Percentiles rank a stretch among this genome's conserved stretches.
phyloP scores from a whole-genome alignment of 2,329 filamentous ascomycete species.

The Fonsecaea nubica region DNA sequence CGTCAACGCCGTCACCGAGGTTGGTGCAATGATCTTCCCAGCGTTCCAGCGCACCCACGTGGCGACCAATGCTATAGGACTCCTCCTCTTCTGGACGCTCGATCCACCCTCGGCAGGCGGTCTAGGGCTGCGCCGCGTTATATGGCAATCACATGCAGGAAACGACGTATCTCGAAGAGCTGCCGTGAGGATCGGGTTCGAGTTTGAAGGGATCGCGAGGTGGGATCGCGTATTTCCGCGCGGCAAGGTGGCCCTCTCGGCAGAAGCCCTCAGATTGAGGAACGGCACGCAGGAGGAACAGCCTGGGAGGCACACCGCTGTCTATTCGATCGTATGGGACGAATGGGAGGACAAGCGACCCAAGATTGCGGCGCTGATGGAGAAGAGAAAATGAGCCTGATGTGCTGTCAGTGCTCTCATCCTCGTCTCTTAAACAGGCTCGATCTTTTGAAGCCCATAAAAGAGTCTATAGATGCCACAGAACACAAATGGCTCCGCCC shows the following conservation, averaged over 20 bases:
- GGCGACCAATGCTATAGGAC: slow-evolving; percentile 7
- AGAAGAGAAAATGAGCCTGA: neutral
- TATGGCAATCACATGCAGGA: slow-evolving; percentile 1
- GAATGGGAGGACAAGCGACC: slow-evolving; percentile 20
- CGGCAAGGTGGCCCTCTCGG: neutral
- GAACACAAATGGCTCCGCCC: no score
- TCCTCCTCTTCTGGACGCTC: slow-evolving; percentile 8
- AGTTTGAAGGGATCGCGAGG: slow-evolving; percentile 17
- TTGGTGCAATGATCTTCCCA: slow-evolving; percentile 16
- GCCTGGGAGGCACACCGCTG: slow-evolving; percentile 4
- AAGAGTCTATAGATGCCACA: no score
- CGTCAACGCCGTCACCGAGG: slow-evolving; percentile 7
- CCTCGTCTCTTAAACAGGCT: neutral
- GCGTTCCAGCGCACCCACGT: slow-evolving; percentile 16
- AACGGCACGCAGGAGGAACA: slow-evolving; percentile 10
- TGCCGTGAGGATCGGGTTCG: slow-evolving; percentile 10
- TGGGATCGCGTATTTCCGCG: slow-evolving; percentile 12
- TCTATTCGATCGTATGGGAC: slow-evolving; percentile 13
- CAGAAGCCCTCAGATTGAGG: neutral
- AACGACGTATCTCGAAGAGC: slow-evolving; percentile 4
- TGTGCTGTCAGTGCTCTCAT: neutral
- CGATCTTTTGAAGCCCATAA: no score
- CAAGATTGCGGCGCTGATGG: neutral
- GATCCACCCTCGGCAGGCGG: slow-evolving; percentile 14
- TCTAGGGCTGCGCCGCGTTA: slow-evolving; percentile 7